phyloP scores from a whole-genome alignment of 805 yeast species.

The Cyberlindnera americana region DNA sequence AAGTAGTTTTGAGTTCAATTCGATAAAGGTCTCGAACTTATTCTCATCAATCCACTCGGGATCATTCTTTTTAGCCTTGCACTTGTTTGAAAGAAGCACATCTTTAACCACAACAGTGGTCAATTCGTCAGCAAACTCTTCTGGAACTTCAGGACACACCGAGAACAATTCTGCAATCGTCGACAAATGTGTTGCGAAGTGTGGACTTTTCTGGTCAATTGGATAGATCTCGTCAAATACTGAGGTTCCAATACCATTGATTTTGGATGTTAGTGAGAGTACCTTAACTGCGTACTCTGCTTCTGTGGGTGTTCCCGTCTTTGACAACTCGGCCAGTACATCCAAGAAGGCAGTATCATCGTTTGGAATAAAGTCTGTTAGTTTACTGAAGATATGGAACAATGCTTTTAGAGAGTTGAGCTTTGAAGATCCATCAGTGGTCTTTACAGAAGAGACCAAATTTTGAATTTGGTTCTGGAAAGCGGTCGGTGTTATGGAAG shows the following conservation, averaged over 20 bases:
- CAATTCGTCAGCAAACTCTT: conserved; percentile 52
- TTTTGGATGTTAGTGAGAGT: conserved; percentile 43
- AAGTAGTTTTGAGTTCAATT: conserved; percentile 45
- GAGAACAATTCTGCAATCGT: conserved; percentile 56
- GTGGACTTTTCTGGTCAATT: conserved; percentile 33
- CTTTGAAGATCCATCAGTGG: conserved; percentile 17
- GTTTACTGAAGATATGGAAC: conserved; percentile 51
- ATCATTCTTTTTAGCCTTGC: conserved; percentile 31
- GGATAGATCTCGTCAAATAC: conserved; percentile 49
- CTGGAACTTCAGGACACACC: conserved; percentile 45
- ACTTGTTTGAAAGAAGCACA: conserved; percentile 51
- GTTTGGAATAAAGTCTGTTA: conserved; percentile 45
- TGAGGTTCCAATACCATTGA: conserved; percentile 37
- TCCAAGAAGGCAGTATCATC: conserved; percentile 39
- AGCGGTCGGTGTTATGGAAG: conserved; percentile 58
- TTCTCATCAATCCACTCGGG: conserved; percentile 48
- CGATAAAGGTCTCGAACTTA: conserved; percentile 31
- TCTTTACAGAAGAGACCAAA: conserved; percentile 40
- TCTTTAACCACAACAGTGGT: conserved; percentile 59
- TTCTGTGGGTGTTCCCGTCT: conserved; percentile 52
- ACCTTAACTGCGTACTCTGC: conserved; percentile 64
- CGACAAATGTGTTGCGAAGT: conserved; percentile 55
- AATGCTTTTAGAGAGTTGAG: conserved; percentile 50
- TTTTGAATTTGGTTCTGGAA: conserved; percentile 56
- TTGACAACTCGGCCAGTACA: conserved; percentile 43